Evolutionary conservation across 345 rosid genomes (phyloP), one percentile per base, ranked within the genome.

Genomic region (Eucalyptus melliodora): DNA sequence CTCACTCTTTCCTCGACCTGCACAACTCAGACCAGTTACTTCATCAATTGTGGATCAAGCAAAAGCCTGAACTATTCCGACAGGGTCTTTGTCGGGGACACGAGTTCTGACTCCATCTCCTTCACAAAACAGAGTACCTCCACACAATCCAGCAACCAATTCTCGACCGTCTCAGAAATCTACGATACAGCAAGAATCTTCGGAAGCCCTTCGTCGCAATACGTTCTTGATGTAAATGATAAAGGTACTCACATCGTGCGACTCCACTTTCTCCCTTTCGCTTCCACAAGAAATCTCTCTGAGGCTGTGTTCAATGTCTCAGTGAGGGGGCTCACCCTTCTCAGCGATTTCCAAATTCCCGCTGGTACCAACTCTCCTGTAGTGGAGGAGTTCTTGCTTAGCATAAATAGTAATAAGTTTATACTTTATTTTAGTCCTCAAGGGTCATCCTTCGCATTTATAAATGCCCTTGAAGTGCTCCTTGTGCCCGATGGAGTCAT

Each of bases 381-480:
- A 21, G 88, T 91, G 49, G 90, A 93, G 86, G 98, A 96, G 91
- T 95, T 93, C 90, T 89, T 93, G 44, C 87, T 95, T 15, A 91
- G 50, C 87, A 91, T 93, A 27, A 10, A 88, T 3, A 49, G 77
- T 7, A 87, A 86, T 6, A 60, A 85, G 44, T 93, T 94, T 85
- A 16, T n/a, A 6, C 87, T 97, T 88, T 86, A 9, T 19, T 95
- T 95, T 87, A 26, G 17, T 8, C 98, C 97, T 5, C 45, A 55
- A n/a, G 90, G 2, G 8, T 88, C 92, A 7, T 95, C 96, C 40
- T 88, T 96, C 2, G 94, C 97, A 6, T 90, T 96, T 87, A 87
- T 95, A 45, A 97, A 94, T 77, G 99, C 98, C 87, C 92, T 96
- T 6, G 97, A 96, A 89, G 94, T 94, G 86, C 94, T 97, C 89